phyloP scores from a whole-genome alignment of 495 filamentous ascomycete species.

The Aspergillus hancockii region DNA sequence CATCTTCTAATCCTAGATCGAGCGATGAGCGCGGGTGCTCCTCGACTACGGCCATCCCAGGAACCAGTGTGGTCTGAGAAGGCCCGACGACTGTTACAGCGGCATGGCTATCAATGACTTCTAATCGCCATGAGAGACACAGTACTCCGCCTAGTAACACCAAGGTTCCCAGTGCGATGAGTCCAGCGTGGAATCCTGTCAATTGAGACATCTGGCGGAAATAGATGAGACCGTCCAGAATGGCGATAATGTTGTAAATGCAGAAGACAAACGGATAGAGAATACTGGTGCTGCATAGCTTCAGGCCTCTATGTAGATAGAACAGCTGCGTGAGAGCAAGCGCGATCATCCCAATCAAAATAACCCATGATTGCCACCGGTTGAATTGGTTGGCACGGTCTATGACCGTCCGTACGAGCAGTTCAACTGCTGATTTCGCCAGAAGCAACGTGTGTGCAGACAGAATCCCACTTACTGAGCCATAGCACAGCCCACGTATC shows the following conservation, averaged over 20 bases:
- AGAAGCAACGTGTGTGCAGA: slow-evolving; percentile 92
- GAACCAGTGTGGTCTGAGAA: slow-evolving; percentile 43
- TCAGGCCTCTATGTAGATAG: slow-evolving; percentile 90
- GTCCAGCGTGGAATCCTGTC: slow-evolving; percentile 68
- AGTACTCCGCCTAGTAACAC: slow-evolving; percentile 87
- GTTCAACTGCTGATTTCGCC: slow-evolving; percentile 94
- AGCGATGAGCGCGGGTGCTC: slow-evolving; percentile 30
- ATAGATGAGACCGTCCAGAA: slow-evolving; percentile 95
- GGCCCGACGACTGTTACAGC: slow-evolving; percentile 40
- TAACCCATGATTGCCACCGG: slow-evolving; percentile 95
- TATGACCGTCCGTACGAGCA: slow-evolving; percentile 89
- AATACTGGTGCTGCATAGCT: slow-evolving; percentile 91
- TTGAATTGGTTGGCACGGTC: slow-evolving; percentile 93
- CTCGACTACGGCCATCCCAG: slow-evolving; percentile 47
- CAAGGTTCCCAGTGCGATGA: slow-evolving; percentile 84
- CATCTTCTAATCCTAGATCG: slow-evolving; percentile 28
- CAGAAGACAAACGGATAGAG: slow-evolving; percentile 98
- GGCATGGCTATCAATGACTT: slow-evolving; percentile 63
- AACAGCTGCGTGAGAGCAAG: slow-evolving; percentile 92
- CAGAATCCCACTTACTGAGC: slow-evolving; percentile 85
- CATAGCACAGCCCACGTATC: slow-evolving; percentile 84
- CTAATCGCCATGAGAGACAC: slow-evolving; percentile 90
- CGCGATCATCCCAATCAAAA: slow-evolving; percentile 76
- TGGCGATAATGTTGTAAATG: slow-evolving; percentile 99
- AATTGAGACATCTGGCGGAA: slow-evolving; percentile 86